Evolutionary conservation across 2,329 filamentous ascomycete species (phyloP), one percentile per base, ranked within the genome.

Genomic region (Lachnellula willkommii): DNA sequence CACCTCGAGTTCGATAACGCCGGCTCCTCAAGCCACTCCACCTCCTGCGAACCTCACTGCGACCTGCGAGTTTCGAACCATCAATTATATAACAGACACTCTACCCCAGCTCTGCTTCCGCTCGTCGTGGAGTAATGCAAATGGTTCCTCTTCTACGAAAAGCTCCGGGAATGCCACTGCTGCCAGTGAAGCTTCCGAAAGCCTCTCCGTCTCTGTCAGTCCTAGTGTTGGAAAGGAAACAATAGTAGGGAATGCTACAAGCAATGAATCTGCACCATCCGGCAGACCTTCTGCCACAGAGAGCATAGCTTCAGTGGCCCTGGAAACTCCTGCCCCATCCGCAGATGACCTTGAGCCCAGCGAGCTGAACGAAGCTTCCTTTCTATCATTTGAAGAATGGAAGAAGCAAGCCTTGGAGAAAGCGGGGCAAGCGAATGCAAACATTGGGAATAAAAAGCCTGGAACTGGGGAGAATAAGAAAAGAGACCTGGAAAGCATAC

Each of bases 331-430:
- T 20, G 52, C 58, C 17, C 36, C 52, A 12, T 50, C 57, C 6
- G 53, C 54, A 15, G 60, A 65, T 45, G 46, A 49, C 15, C 52
- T 60, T 2, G 65, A 68, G 22, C 57, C 56, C 8, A 66, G 63
- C 26, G 67, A 70, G 55, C 53, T 70, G 28, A 64, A 68, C 35
- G 88, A 89, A 63, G 82, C 86, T 47, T 87, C 91, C 6, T 97
- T 97, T 70, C 84, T 97, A 65, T 96, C 94, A 0, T 99, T 99
- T 65, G 94, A 97, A 70, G 93, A 97, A 66, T 99, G 94, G 94
- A 97, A 96, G 74, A 90, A 88, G 67, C 88, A 92, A 77, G 96
- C 95, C 74, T 75, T 97, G 17, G 89, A 87, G 51, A 89, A 90
- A 68, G 87, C 84, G 3, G 93, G 90, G 12, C 93, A 96, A 68